Evolutionary conservation across 2,329 filamentous ascomycete species (phyloP).

Genomic region (Epichloe typhina): DNA sequence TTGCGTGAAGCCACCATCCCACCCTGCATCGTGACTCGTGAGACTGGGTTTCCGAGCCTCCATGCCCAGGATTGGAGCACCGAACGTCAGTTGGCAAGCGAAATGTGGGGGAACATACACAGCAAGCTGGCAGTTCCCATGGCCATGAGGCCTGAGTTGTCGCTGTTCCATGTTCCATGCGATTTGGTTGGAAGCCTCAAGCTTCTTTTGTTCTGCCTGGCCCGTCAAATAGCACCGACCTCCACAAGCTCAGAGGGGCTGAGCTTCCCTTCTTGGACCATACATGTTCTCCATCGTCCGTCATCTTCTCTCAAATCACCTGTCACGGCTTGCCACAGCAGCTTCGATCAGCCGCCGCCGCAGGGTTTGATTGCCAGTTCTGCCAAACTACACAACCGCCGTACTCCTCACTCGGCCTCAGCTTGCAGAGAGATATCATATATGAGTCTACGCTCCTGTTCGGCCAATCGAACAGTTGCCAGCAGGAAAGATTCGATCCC

Average conservation of each 20-base stretch:
- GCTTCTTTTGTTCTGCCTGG: constrained; percentile 6
- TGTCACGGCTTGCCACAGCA: constrained; percentile 13
- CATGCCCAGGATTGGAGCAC: constrained; percentile 2
- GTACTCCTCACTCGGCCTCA: constrained; percentile 3
- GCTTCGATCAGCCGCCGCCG: constrained; percentile 17
- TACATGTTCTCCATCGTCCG: constrained; percentile 10
- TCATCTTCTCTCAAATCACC: constrained; percentile 13
- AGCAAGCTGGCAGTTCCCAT: background rate
- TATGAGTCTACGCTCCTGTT: background rate
- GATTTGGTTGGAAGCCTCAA: background rate
- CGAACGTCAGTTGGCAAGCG: background rate
- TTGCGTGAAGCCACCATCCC: constrained; percentile 2
- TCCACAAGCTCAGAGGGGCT: constrained; percentile 15
- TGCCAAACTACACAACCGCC: background rate
- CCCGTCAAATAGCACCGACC: constrained; percentile 18
- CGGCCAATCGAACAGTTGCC: background rate
- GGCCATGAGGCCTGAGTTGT: constrained; percentile 1
- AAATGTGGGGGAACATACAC: constrained; percentile 3
- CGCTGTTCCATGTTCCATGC: background rate
- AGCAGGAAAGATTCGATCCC: background rate
- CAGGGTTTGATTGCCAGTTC: constrained; percentile 9
- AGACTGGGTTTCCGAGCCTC: constrained; percentile 2
- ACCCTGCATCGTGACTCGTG: constrained; percentile 3
- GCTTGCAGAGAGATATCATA: constrained; percentile 1
- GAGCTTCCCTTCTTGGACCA: constrained; percentile 8